Percentiles rank a stretch among this genome's conserved stretches.
phyloP scores from a whole-genome alignment of 768 basidiomycete species.

The Bullera alba region DNA sequence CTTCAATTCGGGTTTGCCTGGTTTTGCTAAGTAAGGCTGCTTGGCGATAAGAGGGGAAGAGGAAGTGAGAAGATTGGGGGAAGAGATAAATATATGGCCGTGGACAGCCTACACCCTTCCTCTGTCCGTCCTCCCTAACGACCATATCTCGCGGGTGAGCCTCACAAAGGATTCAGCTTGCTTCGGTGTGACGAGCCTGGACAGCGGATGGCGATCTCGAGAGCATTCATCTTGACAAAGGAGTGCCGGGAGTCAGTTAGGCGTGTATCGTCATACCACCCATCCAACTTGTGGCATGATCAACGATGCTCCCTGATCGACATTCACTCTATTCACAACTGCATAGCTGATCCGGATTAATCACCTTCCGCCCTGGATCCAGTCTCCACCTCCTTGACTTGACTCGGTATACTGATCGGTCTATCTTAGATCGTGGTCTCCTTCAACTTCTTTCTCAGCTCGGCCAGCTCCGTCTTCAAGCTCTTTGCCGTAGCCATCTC shows the following conservation, averaged over 20 bases:
- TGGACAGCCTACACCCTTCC: not conserved
- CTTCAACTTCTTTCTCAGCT: conserved; percentile 36
- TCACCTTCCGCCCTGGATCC: too few species aligned
- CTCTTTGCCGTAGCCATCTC: conserved; percentile 28
- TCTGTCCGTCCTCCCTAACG: not conserved
- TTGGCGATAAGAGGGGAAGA: too few species aligned
- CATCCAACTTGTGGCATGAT: too few species aligned
- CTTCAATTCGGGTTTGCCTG: too few species aligned
- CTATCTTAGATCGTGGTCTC: conserved; percentile 11
- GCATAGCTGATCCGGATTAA: too few species aligned
- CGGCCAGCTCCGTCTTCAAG: conserved; percentile 33
- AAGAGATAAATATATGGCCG: not conserved
- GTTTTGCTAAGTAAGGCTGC: too few species aligned
- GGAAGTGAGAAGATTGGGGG: not conserved
- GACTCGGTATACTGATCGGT: not conserved
- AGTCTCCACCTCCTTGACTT: too few species aligned
- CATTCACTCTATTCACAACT: too few species aligned
- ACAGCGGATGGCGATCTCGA: not conserved
- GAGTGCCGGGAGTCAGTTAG: too few species aligned
- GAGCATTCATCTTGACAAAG: not conserved
- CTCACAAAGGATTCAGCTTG: conserved; percentile 11
- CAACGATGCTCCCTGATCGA: too few species aligned
- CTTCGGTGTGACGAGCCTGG: not conserved
- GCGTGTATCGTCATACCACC: too few species aligned
- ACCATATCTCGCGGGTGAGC: not conserved